Conservation (phyloP, 2,329 filamentous ascomycete genomes). For the Trichoderma citrinoviride region DNA sequence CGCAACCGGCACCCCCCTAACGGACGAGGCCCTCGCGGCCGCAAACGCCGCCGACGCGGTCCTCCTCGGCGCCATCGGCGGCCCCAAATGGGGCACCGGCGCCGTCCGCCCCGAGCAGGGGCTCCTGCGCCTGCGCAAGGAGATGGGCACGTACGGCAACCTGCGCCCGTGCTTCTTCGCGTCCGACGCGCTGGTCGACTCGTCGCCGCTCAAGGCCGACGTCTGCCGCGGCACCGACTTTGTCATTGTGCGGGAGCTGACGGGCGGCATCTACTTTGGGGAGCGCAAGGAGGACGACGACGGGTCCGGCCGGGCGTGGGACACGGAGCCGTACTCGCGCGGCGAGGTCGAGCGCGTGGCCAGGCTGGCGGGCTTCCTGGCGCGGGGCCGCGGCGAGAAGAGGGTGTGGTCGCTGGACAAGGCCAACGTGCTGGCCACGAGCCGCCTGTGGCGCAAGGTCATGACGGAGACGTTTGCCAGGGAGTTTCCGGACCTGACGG, state of each 20-base stretch:
- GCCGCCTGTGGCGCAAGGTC: slow-evolving; percentile 82
- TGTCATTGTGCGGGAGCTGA: slow-evolving; percentile 88
- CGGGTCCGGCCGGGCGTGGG: slow-evolving; percentile 70
- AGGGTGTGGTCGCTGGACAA: slow-evolving; percentile 85
- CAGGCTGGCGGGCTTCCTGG: slow-evolving; percentile 76
- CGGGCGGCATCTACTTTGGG: slow-evolving; percentile 93
- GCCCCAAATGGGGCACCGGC: slow-evolving; percentile 94
- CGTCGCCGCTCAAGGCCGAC: slow-evolving; percentile 81
- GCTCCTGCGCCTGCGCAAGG: slow-evolving; percentile 84
- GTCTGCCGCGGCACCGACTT: slow-evolving; percentile 88
- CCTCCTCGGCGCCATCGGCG: slow-evolving; percentile 88
- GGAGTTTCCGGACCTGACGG: slow-evolving; percentile 83
- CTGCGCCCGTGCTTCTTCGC: slow-evolving; percentile 95
- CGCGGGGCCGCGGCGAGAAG: slow-evolving; percentile 68
- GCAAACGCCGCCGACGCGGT: slow-evolving; percentile 86
- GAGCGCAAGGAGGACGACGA: slow-evolving; percentile 66
- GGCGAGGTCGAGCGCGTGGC: slow-evolving; percentile 86
- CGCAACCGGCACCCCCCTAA: slow-evolving; percentile 72
- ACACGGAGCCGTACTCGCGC: slow-evolving; percentile 84
- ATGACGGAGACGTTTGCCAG: slow-evolving; percentile 80
- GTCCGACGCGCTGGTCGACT: slow-evolving; percentile 77
- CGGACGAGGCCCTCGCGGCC: slow-evolving; percentile 75
- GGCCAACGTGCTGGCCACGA: slow-evolving; percentile 92
- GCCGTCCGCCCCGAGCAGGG: slow-evolving; percentile 88
- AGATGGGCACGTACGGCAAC: slow-evolving; percentile 93